Base-by-base conservation (phyloP, 164 flowering plant species). In the Cinnamomum chago region DNA sequence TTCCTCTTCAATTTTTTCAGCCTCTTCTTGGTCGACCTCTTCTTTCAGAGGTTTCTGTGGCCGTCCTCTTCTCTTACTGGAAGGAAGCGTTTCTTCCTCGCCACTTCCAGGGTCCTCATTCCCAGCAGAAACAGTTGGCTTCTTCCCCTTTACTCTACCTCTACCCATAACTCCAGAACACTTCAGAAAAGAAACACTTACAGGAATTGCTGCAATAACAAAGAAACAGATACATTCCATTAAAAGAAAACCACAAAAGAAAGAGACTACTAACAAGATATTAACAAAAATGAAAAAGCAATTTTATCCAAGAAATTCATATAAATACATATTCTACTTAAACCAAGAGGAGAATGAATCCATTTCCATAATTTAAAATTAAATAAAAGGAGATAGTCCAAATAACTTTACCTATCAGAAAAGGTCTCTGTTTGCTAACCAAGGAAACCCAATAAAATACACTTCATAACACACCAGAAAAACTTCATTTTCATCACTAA, bases 71-170 rank as follows among this genome's bases (percentile, higher is more conserved):
- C 89, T 89, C 83, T 85, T 91, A 75, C 80, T 80, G 5, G 85
- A 84, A 22, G 93, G 95, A 75, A 88, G 77, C 50, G 83, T 75
- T 75, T 90, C 95, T 75, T 91, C 95, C 51, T 86, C 97, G 18
- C 86, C 95, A 71, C 93, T 89, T 52, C 90, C 89, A 23, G 81
- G 80, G 77, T 93, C 94, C 30, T 91, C 92, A 72, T 82, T 84
- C 76, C 77, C 77, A 24, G 79, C 40, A 66, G 76, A 79, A 78
- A 77, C 83, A 68, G 82, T 82, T 18, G 76, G 75, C 83, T 87
- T 93, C 85, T 85, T 91, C 68, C 88, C 90, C 78, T 88, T 93
- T 76, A 91, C 93, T 87, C 94, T 90, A 68, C 90, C 94, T 83
- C 93, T 88, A 69, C 95, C 92, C 95, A 93, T 89, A 66, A 50